These are phyloP conservation scores for Aspergillus sparsus DNA, from an alignment of 495 filamentous ascomycete genomes.

Conservation along the genomic window DNA sequence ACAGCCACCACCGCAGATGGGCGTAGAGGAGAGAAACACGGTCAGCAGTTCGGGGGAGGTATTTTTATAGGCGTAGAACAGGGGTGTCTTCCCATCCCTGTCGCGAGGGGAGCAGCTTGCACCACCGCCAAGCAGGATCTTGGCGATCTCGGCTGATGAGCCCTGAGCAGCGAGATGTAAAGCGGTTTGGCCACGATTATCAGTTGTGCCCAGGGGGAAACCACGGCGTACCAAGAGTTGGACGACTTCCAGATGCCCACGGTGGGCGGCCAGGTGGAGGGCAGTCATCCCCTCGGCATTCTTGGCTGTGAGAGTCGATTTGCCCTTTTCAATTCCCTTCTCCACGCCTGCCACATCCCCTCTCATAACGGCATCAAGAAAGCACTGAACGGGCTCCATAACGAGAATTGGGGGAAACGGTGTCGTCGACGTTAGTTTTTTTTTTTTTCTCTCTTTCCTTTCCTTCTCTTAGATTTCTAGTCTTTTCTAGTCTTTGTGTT, in stretches of 20 bases:
- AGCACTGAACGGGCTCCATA: neutral
- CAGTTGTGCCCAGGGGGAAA: neutral
- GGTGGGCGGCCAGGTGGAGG: slow-evolving; percentile 14
- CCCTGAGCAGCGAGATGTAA: slow-evolving; percentile 17
- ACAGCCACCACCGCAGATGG: slow-evolving; percentile 10
- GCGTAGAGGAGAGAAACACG: slow-evolving; percentile 8
- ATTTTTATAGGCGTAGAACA: slow-evolving; percentile 22
- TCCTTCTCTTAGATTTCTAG: too few relatives aligned
- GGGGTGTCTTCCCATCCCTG: slow-evolving; percentile 7
- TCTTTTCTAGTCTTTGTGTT: too few relatives aligned
- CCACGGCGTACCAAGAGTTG: slow-evolving; percentile 9
- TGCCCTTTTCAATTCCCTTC: neutral
- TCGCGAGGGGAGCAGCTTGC: slow-evolving; percentile 6
- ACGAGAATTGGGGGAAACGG: too few relatives aligned
- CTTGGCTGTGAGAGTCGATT: slow-evolving; percentile 7
- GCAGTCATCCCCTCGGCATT: slow-evolving; percentile 11
- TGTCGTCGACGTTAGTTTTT: too few relatives aligned
- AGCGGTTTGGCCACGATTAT: slow-evolving; percentile 14
- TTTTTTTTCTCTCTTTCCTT: neutral
- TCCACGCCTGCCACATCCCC: slow-evolving; percentile 11
- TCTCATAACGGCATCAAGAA: slow-evolving; percentile 15
- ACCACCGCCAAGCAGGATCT: slow-evolving; percentile 5
- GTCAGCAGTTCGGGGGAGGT: neutral
- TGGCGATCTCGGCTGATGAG: neutral
- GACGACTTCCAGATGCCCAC: neutral